Evolutionary conservation across 2,329 filamentous ascomycete genomes (phyloP), one percentile per base, ranked within the genome.

Genomic region (Mollisia scopiformis): DNA sequence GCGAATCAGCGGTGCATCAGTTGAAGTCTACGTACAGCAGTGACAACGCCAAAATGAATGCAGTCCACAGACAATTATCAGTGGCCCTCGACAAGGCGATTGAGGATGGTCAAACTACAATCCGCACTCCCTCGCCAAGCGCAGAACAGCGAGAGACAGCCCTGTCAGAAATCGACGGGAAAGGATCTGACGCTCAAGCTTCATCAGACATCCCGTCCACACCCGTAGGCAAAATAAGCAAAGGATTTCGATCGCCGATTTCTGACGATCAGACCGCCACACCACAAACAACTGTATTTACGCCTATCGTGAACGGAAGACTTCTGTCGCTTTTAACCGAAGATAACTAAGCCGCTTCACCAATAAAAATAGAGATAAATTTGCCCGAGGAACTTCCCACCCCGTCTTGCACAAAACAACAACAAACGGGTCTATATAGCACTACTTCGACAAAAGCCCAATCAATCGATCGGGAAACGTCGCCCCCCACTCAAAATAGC

Each of bases 281-380:
- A 59, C 43, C 27, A 55, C 41, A 62, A 27, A 62, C 52, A 27
- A 27, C 52, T 53, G 16, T 62, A 21, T 57, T 62, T 56, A 56
- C 56, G 47, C 60, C 56, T 25, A 62, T 39, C 28, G 50, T 57
- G 31, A 53, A 61, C 16, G 10, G 62, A 51, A 23, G 41, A 59
- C 31, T 49, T 55, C 50, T 62, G 19, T 62, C 59, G n/a, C 59
- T 43, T 58, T 23, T 62, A 31, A 62, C 59, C 41, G 39, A 62
- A 58, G 41, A 43, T 62, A 16, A 59, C 33, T 39, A 25, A 14
- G 47, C 56, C 23, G 39, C 46, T 31, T 59, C 46, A 57, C 52
- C 46, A 63, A 51, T 57, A 21, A 60, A 60, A 47, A 49, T 55
- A 55, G 57, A 57, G 21, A 60, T 57, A n/a, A 47, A 28, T 31